Conservation (phyloP, 2,329 filamentous ascomycete genomes). For the Penicillium janthinellum region DNA sequence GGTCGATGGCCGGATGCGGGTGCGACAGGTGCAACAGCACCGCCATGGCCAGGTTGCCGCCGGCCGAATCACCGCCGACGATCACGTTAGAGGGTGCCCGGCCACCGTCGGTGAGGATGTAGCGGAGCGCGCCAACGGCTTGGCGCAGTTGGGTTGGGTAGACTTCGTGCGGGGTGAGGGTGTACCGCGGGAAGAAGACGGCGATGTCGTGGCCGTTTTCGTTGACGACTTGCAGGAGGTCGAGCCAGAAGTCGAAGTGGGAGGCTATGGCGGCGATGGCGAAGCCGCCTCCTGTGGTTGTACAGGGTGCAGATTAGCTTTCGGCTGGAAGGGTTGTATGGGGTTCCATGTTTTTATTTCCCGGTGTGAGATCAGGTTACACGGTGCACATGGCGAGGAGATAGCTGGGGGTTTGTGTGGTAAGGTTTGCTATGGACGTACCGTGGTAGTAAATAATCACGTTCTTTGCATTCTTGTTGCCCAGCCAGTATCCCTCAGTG, state of each 20-base stretch:
- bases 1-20: slow-evolving; percentile 55
- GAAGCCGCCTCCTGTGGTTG: slow-evolving; percentile 55
- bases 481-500: slow-evolving; percentile 42
- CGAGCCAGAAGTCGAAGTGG: slow-evolving; percentile 50
- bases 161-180: slow-evolving; percentile 47
- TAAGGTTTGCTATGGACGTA: slow-evolving; percentile 15
- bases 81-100: slow-evolving; percentile 38
- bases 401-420: too few relatives aligned
- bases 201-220: slow-evolving; percentile 47
- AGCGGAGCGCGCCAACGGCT: slow-evolving; percentile 40
- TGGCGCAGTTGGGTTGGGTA: slow-evolving; percentile 47
- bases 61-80: slow-evolving; percentile 46
- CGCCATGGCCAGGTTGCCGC: slow-evolving; percentile 41
- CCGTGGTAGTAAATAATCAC: slow-evolving; percentile 44
- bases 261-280: slow-evolving; percentile 44
- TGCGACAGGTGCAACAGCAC: slow-evolving; percentile 47
- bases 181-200: slow-evolving; percentile 57
- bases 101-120: slow-evolving; percentile 37
- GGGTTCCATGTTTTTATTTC: not conserved
- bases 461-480: slow-evolving; percentile 42
- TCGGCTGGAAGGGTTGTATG: not conserved
- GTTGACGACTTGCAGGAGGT: slow-evolving; percentile 44
- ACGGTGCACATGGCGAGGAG: not conserved
- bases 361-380: slow-evolving; percentile 3
- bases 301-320: slow-evolving; percentile 10